Percentiles rank a stretch among this genome's conserved stretches.
phyloP scores from a whole-genome alignment of 345 rosid species.

The Boechera divaricarpa region DNA sequence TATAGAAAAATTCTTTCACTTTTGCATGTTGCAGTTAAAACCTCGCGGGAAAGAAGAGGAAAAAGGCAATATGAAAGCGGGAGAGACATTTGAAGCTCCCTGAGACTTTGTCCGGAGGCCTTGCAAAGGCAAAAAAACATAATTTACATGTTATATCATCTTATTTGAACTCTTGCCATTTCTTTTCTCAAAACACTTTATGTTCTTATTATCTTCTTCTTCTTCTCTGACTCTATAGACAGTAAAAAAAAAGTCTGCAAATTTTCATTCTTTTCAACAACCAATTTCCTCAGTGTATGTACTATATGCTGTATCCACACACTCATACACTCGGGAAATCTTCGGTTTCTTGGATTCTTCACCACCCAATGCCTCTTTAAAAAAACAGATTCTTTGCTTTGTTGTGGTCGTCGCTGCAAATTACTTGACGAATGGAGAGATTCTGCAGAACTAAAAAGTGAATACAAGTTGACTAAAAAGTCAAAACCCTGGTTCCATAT shows the following conservation, averaged over 20 bases:
- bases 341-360: too few relatives aligned
- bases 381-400: background rate
- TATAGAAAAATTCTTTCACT: background rate
- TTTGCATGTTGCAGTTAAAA: conserved; percentile 35
- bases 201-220: conserved; percentile 31
- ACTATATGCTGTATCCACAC: conserved; percentile 4
- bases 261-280: conserved; percentile 24
- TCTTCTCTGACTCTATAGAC: conserved; percentile 40
- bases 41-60: conserved; percentile 30
- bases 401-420: conserved; percentile 1
- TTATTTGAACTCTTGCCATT: conserved; percentile 41
- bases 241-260: conserved; percentile 33
- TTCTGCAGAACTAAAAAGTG: background rate
- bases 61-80: conserved; percentile 23
- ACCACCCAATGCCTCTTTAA: too few relatives aligned
- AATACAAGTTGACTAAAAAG: background rate
- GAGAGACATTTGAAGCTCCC: conserved; percentile 40
- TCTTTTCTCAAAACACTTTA: conserved; percentile 32
- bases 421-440: background rate
- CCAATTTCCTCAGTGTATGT: conserved; percentile 2
- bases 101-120: conserved; percentile 39
- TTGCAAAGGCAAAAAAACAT: conserved; percentile 36
- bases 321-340: background rate
- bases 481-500: background rate
- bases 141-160: conserved; percentile 41